A percentile compares a stretch with the other conserved stretches of the same genome.
phyloP scores from a whole-genome alignment of 495 filamentous ascomycete genomes.

The Rhizodiscina lignyota region DNA sequence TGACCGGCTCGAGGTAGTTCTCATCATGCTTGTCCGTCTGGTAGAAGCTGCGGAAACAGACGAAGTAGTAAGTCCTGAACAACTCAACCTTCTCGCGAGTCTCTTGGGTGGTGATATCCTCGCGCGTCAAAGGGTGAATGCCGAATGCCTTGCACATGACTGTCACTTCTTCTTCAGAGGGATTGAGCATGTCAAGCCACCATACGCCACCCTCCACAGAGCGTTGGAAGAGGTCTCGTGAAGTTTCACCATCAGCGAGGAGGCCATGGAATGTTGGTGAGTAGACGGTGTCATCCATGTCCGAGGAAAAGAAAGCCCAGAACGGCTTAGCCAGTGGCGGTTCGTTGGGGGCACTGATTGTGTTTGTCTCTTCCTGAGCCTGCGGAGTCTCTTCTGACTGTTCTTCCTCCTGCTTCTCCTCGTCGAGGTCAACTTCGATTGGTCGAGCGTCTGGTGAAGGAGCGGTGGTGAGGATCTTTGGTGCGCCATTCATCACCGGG shows the following conservation, averaged over 20 bases:
- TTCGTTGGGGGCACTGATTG: no score
- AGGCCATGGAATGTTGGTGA: constrained; percentile 76
- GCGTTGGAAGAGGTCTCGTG: constrained; percentile 71
- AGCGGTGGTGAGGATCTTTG: no score
- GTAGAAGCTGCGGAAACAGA: constrained; percentile 87
- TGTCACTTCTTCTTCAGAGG: constrained; percentile 74
- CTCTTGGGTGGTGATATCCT: constrained; percentile 89
- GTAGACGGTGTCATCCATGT: constrained; percentile 79
- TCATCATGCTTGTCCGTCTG: constrained; percentile 65
- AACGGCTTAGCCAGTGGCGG: not conserved
- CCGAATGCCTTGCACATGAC: constrained; percentile 83
- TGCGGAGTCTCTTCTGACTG: not conserved
- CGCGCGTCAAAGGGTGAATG: constrained; percentile 81
- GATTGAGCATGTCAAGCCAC: constrained; percentile 91
- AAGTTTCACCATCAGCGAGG: constrained; percentile 70
- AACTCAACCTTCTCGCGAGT: constrained; percentile 95
- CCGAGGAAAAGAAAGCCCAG: constrained; percentile 93
- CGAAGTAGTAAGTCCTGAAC: constrained; percentile 93
- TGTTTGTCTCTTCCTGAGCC: no score
- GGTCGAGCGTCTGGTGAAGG: constrained; percentile 2
- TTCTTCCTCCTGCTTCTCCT: not conserved
- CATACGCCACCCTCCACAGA: constrained; percentile 36
- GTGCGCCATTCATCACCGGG: no score
- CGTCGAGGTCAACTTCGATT: constrained; percentile 16
- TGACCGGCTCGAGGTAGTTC: constrained; percentile 71